Evolutionary conservation across 257 asterid species (phyloP).

Genomic region (Capsicum chinense): DNA sequence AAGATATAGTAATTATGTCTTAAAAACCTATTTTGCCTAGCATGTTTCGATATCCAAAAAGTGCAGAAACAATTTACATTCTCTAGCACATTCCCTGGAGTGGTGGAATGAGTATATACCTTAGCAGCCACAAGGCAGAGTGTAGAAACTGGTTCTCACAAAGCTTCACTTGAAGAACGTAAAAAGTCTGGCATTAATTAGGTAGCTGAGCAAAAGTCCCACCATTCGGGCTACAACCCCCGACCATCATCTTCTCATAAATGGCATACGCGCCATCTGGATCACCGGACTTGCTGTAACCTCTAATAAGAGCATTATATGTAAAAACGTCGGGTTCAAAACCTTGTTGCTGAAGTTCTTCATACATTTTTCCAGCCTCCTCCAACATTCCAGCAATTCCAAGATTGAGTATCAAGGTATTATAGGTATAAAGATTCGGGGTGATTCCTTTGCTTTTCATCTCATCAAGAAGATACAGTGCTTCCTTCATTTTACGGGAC

Average conservation of each 20-base stretch:
- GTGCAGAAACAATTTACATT: background rate
- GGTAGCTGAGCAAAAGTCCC: conserved; percentile 94
- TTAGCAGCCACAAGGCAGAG: background rate
- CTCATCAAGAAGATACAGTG: conserved; percentile 70
- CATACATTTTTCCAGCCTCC: conserved; percentile 73
- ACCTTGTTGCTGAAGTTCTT: conserved; percentile 65
- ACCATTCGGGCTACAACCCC: conserved; percentile 78
- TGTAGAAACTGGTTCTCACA: background rate
- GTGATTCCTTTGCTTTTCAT: conserved; percentile 73
- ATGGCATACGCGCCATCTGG: conserved; percentile 76
- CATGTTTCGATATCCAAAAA: background rate
- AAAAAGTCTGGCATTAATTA: conserved; percentile 41
- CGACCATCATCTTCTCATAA: conserved; percentile 87
- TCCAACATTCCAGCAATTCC: conserved; percentile 73
- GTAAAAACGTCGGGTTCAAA: conserved; percentile 84
- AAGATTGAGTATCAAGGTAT: conserved; percentile 72
- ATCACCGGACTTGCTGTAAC: conserved; percentile 74
- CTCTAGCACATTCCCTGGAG: background rate
- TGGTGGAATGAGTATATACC: conserved; percentile 23
- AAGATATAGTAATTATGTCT: background rate
- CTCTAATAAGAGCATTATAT: conserved; percentile 84
- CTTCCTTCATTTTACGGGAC: conserved; percentile 60
- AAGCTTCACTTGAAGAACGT: conserved; percentile 21
- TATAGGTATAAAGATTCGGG: conserved; percentile 81
- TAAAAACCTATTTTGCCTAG: background rate